A percentile compares a stretch with the other conserved stretches of the same genome.
Evolutionary conservation across 2,329 filamentous ascomycete genomes (phyloP).

Genomic region (Cladosporium austrohemisphaericum): DNA sequence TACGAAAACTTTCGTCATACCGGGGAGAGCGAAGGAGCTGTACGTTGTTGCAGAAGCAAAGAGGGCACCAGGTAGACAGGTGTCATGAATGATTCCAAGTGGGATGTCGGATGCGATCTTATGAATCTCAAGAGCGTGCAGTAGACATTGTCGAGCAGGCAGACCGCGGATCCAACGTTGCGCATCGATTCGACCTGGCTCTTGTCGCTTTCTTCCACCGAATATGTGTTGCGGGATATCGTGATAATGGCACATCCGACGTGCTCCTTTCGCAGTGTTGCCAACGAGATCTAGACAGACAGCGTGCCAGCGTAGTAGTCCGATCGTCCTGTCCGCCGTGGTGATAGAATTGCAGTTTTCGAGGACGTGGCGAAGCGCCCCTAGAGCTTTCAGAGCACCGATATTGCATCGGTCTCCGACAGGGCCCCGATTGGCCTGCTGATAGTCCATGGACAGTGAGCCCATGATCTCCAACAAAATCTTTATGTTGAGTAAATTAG

Average conservation of each 20-base stretch:
- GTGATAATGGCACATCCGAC: slow-evolving; percentile 2
- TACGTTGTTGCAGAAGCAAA: neutral
- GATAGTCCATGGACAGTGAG: neutral
- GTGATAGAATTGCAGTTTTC: neutral
- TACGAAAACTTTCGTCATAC: neutral
- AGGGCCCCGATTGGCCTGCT: neutral
- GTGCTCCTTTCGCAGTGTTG: neutral
- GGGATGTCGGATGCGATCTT: neutral
- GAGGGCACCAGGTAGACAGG: neutral
- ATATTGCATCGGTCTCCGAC: neutral
- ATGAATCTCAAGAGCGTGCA: neutral
- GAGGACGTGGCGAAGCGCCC: neutral
- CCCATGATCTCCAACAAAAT: neutral
- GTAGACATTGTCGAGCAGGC: neutral
- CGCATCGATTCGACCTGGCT: neutral
- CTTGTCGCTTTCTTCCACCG: neutral
- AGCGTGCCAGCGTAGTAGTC: neutral
- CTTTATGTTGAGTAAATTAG: neutral
- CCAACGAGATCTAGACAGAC: neutral
- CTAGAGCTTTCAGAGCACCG: neutral
- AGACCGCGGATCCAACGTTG: neutral
- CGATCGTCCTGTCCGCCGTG: neutral
- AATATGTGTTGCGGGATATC: slow-evolving; percentile 3
- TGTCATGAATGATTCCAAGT: neutral
- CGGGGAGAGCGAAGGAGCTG: neutral